Base-by-base conservation (phyloP, 2,329 filamentous ascomycete species). In the Thielaviopsis euricoi region DNA sequence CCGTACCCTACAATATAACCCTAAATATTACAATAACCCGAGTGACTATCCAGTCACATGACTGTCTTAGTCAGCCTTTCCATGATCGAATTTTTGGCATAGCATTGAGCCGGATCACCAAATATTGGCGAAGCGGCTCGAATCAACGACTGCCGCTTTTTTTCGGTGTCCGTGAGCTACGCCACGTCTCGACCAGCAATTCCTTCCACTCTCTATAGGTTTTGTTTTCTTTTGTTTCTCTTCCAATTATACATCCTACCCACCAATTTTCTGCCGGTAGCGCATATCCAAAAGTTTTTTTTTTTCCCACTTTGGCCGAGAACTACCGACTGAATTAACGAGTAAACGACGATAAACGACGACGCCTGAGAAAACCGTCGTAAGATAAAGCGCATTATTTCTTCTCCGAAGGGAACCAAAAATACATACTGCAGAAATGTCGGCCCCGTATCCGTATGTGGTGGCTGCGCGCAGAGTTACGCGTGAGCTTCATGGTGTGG, bases 401-500 rank as follows among this genome's bases (percentile, higher is more conserved):
- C 21, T 15, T 10, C 40, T 23, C 22, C 33, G 19, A 48, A n/a
- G n/a, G n/a, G 9, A 48, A 9, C 21, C 1, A 2, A 10, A 21
- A 19, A 19, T 7, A 19, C n/a, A 17, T 21, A 52, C 6, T 23
- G 13, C 23, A 50, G 50, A 43, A 22, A 74, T 75, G 73, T 70
- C 73, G n/a, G 66, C 63, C 15, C 64, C 66, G 46, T 62, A 63
- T 37, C 64, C 66, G 46, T 62, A 63, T 37, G 63, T 65, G 6
- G 62, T 64, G 15, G 71, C 71, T 37, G 71, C 73, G 58, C 71
- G 70, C 57, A 70, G 69, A 57, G 73, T 74, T 54, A 74, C 72
- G 55, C 74, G 75, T 60, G 75, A 80, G 65, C 67, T 81, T 59
- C 75, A 77, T 61, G 86, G 85, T 62, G 80, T 91, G 48, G 87